phyloP scores from a whole-genome alignment of 768 basidiomycete species.

The Jaapia argillacea region DNA sequence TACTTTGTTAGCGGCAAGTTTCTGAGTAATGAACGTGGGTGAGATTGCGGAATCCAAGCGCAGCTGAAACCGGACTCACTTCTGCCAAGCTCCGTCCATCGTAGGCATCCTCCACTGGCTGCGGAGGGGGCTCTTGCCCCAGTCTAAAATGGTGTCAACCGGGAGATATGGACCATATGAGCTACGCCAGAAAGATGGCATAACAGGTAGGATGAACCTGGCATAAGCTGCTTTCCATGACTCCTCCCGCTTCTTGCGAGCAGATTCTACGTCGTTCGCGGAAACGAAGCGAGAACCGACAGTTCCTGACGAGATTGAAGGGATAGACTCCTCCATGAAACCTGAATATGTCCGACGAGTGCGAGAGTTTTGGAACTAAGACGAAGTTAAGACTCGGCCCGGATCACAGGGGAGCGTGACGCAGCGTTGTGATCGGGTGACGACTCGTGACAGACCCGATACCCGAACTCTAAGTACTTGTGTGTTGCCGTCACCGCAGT shows the following conservation, averaged over 20 bases:
- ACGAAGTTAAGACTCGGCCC: no score
- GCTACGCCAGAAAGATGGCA: background rate
- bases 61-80: conserved; percentile 36
- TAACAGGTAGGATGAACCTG: no score
- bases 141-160: conserved; percentile 32
- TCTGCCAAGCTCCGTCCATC: conserved; percentile 86
- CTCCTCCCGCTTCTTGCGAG: conserved; percentile 63
- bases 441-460: no score
- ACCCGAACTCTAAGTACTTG: no score
- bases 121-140: conserved; percentile 77
- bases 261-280: conserved; percentile 66
- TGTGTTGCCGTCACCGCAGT: no score
- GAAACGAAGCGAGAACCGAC: conserved; percentile 84
- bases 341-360: no score
- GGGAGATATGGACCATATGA: conserved; percentile 5
- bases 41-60: conserved; percentile 6
- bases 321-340: conserved; percentile 56
- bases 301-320: conserved; percentile 58
- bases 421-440: no score
- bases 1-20: conserved; percentile 85
- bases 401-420: no score
- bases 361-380: background rate
- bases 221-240: conserved; percentile 91
- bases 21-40: conserved; percentile 31
- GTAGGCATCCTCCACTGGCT: conserved; percentile 64